phyloP scores from a whole-genome alignment of 768 basidiomycete genomes.

The Fibroporia radiculosa region DNA sequence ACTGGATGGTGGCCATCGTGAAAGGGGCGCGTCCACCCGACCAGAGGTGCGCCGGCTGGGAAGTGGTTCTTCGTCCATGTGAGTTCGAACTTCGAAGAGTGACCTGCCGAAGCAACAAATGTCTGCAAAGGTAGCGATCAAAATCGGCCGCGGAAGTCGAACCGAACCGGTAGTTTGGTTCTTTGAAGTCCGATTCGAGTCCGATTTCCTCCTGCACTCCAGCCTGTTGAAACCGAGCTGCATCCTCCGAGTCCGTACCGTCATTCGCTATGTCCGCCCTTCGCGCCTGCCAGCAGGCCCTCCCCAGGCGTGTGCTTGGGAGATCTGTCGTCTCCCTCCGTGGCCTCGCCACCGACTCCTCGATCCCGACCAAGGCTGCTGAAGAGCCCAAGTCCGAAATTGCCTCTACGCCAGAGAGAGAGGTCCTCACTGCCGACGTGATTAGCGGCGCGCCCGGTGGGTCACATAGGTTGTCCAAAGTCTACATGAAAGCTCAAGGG shows the following conservation, averaged over 20 bases:
- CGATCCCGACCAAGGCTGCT: conserved; percentile 13
- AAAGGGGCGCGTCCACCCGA: too few relatives aligned
- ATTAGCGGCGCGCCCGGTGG: conserved; percentile 83
- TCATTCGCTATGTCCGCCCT: conserved; percentile 45
- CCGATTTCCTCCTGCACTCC: too few relatives aligned
- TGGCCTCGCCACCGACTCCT: conserved; percentile 18
- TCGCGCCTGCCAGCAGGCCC: conserved; percentile 29
- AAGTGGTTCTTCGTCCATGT: too few relatives aligned
- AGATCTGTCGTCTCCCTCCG: conserved; percentile 13
- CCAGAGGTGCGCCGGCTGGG: too few relatives aligned
- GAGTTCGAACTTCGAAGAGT: too few relatives aligned
- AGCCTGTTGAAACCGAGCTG: too few relatives aligned
- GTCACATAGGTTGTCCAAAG: conserved; percentile 16
- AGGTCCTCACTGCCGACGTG: conserved; percentile 70
- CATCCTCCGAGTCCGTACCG: conserved; percentile 1
- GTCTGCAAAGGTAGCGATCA: too few relatives aligned
- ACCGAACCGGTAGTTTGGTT: too few relatives aligned
- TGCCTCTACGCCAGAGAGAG: conserved; percentile 38
- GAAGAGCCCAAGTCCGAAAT: conserved; percentile 29
- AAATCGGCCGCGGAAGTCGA: too few relatives aligned
- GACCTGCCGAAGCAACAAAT: too few relatives aligned
- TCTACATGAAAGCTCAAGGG: neutral
- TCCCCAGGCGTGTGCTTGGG: conserved; percentile 16
- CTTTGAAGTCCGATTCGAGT: too few relatives aligned
- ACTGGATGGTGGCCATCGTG: conserved; percentile 30